These are phyloP conservation scores for Trichoderma simmonsii DNA, from an alignment of 2,329 filamentous ascomycete genomes.

Conservation along the genomic window DNA sequence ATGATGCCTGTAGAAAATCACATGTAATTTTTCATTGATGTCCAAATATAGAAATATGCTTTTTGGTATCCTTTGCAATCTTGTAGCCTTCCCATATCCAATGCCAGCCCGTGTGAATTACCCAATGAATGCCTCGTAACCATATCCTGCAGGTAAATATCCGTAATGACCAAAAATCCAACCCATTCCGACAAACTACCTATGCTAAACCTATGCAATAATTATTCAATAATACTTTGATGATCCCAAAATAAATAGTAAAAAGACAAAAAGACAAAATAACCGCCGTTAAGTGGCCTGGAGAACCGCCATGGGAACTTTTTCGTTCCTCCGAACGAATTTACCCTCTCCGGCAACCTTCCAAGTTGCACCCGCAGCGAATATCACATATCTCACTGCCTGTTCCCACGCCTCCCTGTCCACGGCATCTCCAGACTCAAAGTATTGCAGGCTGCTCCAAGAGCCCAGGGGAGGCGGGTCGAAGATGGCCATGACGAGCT, in stretches of 20 bases:
- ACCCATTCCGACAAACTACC: neutral
- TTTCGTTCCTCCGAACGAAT: conserved; percentile 34
- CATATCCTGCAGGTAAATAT: neutral
- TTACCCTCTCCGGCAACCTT: conserved; percentile 43
- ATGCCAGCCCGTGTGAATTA: neutral
- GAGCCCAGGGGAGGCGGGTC: conserved; percentile 25
- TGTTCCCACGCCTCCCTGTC: conserved; percentile 47
- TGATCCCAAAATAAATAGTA: neutral
- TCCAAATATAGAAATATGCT: neutral
- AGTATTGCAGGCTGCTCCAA: conserved; percentile 44
- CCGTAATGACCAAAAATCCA: neutral
- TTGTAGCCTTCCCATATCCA: neutral
- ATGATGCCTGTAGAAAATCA: neutral
- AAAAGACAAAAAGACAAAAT: neutral
- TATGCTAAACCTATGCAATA: neutral
- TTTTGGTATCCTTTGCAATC: conserved; percentile 6
- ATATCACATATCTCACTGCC: conserved; percentile 40
- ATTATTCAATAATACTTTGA: neutral
- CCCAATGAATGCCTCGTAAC: neutral
- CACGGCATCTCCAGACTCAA: conserved; percentile 49
- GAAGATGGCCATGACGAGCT: conserved; percentile 43
- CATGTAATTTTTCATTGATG: neutral
- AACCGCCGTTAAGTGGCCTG: neutral
- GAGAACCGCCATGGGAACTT: neutral
- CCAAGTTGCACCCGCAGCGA: conserved; percentile 40